Evolutionary conservation across 2,329 filamentous ascomycete species (phyloP).

Genomic region (Colletotrichum tropicale): DNA sequence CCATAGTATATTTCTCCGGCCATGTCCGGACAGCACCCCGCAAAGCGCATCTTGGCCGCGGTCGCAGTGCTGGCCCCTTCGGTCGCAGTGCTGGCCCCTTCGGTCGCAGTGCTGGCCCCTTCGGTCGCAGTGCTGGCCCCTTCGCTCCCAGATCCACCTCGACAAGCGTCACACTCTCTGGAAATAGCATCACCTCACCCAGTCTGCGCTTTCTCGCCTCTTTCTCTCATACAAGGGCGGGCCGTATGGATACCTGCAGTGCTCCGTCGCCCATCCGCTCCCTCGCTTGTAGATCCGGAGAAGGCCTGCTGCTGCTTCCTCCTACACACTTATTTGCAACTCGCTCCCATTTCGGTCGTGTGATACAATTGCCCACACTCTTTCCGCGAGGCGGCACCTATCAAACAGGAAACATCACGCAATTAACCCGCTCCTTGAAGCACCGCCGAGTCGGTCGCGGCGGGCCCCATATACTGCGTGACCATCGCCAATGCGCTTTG

Average conservation of each 20-base stretch:
- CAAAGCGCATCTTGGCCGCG: not conserved
- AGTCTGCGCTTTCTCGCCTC: not conserved
- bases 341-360: not conserved
- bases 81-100: not conserved
- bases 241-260: not conserved
- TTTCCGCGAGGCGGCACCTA: not conserved
- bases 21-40: not conserved
- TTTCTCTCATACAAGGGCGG: conserved; percentile 6
- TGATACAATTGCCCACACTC: not conserved
- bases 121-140: not conserved
- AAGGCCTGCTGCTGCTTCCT: not conserved
- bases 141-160: not conserved
- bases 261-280: not conserved
- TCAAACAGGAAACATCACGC: conserved; percentile 8
- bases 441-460: not conserved
- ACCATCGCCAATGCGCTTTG: not conserved
- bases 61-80: not conserved
- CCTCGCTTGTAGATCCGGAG: conserved; percentile 1
- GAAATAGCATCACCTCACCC: conserved; percentile 11
- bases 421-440: not conserved
- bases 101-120: too few species aligned
- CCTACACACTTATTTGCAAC: not conserved
- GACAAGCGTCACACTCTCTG: not conserved
- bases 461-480: not conserved
- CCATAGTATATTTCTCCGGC: not conserved